Evolutionary conservation across 1,284 basidiomycete species (phyloP), one percentile per base, ranked within the genome.

Genomic region (Cutaneotrichosporon spelunceum): DNA sequence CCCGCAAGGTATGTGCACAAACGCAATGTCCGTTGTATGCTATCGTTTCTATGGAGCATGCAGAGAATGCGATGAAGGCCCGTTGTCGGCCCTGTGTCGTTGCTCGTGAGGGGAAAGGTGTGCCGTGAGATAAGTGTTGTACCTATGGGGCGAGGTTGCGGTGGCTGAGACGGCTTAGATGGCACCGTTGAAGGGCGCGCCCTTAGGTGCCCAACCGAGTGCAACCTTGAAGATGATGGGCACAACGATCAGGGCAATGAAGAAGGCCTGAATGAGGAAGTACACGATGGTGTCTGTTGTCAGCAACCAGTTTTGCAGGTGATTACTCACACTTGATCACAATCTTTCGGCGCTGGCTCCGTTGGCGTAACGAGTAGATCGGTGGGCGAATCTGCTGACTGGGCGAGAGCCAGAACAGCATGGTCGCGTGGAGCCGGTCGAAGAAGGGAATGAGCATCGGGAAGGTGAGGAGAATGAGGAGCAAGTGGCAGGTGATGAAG

Each of bases 381-480:
- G 95, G 95, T 3, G 93, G 88, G 64, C 91, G 89, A 72, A 96
- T 95, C 80, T 95, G 91, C 74, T 91, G 75, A 63, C 72, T 90
- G 60, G 89, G 86, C 78, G 83, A 77, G 47, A 83, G 78, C 82
- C 83, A 83, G 78, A 83, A 89, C 26, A 90, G 81, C 73, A 88
- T 92, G 36, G 88, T 95, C 26, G 93, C 91, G 80, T 97, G 93
- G 62, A 94, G 64, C 63, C 86, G 86, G 81, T 95, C 92, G 65
- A 88, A 81, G 80, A 87, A 94, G 0, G 94, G 93, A 66, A 96
- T 87, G 68, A 95, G 79, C 66, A 90, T 84, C 0, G 93, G 91
- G 16, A 87, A 85, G 23, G 87, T 87, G 69, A 93, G 79, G 81
- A 91, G 82, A 81, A 90, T 87, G 57, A 89, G 81, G 52, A 90